Conservation (phyloP, 345 rosid genomes). For the Acer campestre region DNA sequence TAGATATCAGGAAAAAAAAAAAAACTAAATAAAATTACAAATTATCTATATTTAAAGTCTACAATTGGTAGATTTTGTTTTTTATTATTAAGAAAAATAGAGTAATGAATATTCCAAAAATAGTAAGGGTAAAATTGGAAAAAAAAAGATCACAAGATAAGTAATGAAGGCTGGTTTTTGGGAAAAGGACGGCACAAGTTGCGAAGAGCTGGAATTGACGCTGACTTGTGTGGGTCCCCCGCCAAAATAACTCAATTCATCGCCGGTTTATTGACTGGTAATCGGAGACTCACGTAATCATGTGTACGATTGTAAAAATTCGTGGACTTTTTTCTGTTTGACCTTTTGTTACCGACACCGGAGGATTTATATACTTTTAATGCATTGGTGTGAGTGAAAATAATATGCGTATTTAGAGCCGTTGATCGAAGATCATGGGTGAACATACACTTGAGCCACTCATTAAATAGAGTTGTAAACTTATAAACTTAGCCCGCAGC, state of each 20-base stretch:
- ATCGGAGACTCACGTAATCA: not conserved
- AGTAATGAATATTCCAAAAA: not conserved
- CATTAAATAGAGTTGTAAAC: no score
- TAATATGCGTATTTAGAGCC: not conserved
- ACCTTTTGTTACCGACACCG: conserved; percentile 11
- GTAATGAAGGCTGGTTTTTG: conserved; percentile 8
- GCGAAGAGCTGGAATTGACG: conserved; percentile 37
- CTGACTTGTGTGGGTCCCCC: conserved; percentile 38
- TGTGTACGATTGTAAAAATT: not conserved
- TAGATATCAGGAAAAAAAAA: no score
- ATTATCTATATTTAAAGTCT: no score
- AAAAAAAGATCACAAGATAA: conserved; percentile 5
- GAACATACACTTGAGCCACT: no score
- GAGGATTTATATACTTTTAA: not conserved
- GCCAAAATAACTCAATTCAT: not conserved
- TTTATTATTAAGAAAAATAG: not conserved
- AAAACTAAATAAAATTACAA: no score
- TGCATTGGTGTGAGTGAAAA: not conserved
- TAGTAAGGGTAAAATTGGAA: conserved; percentile 27
- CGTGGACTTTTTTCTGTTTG: not conserved
- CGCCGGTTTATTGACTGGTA: conserved; percentile 20
- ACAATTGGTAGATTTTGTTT: no score
- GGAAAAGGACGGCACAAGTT: conserved; percentile 36
- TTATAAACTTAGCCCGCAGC: no score
- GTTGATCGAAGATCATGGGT: not conserved